A percentile compares a stretch with the other conserved stretches of the same genome.
Evolutionary conservation across 257 asterid species (phyloP).

Genomic region (Rehmannia glutinosa): DNA sequence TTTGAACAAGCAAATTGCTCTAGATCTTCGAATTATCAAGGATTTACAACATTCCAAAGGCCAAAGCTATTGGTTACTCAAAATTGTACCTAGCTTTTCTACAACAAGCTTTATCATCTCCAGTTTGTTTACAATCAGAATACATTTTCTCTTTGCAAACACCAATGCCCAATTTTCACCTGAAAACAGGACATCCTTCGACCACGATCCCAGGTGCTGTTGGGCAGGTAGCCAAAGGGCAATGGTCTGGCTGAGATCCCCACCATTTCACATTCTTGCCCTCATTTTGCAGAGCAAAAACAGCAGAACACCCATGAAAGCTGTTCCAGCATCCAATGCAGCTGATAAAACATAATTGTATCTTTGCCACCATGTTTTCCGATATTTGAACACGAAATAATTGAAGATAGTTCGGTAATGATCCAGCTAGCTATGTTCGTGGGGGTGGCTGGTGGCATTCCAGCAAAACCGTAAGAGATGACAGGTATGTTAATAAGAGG

Average conservation of each 20-base stretch:
- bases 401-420: constrained; percentile 64
- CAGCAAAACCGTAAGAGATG: constrained; percentile 83
- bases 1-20: neutral
- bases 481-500: constrained; percentile 82
- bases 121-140: neutral
- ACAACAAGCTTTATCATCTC: neutral
- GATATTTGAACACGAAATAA: constrained; percentile 72
- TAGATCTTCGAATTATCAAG: neutral
- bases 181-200: constrained; percentile 74
- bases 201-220: constrained; percentile 79
- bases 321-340: constrained; percentile 92
- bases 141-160: neutral
- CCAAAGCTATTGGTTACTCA: constrained; percentile 15
- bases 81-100: constrained; percentile 9
- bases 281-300: constrained; percentile 75
- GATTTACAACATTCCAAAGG: constrained; percentile 13
- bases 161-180: constrained; percentile 22
- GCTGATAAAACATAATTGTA: constrained; percentile 90
- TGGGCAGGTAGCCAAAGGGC: constrained; percentile 90
- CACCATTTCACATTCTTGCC: constrained; percentile 79
- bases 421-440: constrained; percentile 95
- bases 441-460: constrained; percentile 99
- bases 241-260: constrained; percentile 82
- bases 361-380: constrained; percentile 84
- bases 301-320: constrained; percentile 87